Conservation (phyloP, 805 yeast species). For the Lipomyces mesembrius region DNA sequence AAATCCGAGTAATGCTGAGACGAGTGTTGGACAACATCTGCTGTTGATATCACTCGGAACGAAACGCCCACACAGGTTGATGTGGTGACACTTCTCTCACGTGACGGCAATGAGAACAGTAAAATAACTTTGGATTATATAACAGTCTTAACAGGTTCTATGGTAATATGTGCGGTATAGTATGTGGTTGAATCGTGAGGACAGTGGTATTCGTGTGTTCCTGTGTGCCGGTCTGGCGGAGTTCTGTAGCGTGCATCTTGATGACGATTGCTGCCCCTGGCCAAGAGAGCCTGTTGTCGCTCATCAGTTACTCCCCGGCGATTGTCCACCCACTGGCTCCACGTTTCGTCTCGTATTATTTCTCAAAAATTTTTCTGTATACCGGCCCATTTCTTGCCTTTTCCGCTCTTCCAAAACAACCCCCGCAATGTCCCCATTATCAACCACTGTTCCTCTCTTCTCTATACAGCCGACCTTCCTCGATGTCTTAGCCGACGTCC, state of each 20-base stretch:
- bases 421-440: constrained; percentile 19
- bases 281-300: background rate
- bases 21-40: too few relatives aligned
- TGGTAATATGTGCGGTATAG: background rate
- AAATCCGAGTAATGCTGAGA: background rate
- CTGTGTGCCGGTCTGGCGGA: too few relatives aligned
- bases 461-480: constrained; percentile 54
- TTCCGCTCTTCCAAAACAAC: background rate
- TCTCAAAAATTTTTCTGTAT: background rate
- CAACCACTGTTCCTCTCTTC: constrained; percentile 36
- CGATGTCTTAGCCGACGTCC: constrained; percentile 52
- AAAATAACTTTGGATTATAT: too few relatives aligned
- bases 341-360: background rate
- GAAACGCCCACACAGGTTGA: background rate
- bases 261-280: background rate
- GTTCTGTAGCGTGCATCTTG: too few relatives aligned
- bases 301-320: too few relatives aligned
- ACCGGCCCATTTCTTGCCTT: background rate
- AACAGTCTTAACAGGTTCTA: background rate
- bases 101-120: background rate
- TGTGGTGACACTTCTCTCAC: background rate
- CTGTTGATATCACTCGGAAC: background rate
- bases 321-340: background rate
- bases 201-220: too few relatives aligned
- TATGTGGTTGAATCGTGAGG: too few relatives aligned